Conservation (phyloP, 1,284 basidiomycete genomes). For the Sparassis latifolia region DNA sequence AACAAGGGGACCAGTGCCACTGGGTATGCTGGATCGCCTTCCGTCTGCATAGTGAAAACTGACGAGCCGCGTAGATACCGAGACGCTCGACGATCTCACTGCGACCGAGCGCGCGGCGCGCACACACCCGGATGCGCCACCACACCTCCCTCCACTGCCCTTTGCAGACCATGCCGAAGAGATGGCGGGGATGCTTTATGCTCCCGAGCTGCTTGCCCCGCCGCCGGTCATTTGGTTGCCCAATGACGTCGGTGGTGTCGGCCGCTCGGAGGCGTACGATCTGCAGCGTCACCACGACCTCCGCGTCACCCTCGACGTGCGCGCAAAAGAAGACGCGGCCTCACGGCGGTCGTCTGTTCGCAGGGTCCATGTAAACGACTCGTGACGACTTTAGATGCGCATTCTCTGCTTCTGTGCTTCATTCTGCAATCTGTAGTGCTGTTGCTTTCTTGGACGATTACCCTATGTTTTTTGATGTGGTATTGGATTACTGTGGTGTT, state of each 20-base stretch:
- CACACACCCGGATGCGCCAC: conserved; percentile 72
- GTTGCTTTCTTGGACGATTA: not conserved
- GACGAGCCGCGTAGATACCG: conserved; percentile 42
- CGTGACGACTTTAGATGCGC: conserved; percentile 4
- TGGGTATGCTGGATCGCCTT: conserved; percentile 40
- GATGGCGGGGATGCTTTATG: conserved; percentile 71
- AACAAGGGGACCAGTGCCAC: conserved; percentile 52
- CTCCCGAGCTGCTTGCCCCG: conserved; percentile 71
- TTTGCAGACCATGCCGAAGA: conserved; percentile 71
- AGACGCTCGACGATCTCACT: conserved; percentile 70
- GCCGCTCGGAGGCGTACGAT: conserved; percentile 63
- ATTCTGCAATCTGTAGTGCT: not conserved
- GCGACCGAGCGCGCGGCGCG: conserved; percentile 73
- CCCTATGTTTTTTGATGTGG: not conserved
- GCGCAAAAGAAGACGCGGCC: conserved; percentile 41
- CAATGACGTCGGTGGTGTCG: conserved; percentile 65
- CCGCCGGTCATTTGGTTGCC: conserved; percentile 77
- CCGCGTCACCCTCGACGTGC: conserved; percentile 58
- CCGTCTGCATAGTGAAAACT: conserved; percentile 2
- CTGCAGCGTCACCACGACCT: conserved; percentile 65
- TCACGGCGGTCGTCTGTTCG: conserved; percentile 4
- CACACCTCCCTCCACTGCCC: conserved; percentile 60
- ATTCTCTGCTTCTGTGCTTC: not conserved
- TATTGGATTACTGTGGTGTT: conserved; percentile 1
- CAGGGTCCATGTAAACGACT: not conserved